Evolutionary conservation across 352 stramenopile species (phyloP).

Genomic region (Pythium aphanidermatum): DNA sequence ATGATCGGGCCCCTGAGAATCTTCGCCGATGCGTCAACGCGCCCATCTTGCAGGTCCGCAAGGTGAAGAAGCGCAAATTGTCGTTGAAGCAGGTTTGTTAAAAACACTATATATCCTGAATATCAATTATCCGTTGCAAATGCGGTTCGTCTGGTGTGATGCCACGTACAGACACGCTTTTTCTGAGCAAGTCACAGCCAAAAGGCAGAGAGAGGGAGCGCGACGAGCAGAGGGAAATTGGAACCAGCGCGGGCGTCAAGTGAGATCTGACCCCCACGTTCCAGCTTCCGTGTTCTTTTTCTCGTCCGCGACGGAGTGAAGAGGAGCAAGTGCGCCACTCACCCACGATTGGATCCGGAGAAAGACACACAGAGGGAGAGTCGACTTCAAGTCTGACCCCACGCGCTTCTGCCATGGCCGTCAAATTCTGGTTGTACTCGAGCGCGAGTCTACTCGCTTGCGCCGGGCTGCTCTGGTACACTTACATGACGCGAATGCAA

Average conservation of each 20-base stretch:
- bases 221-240: slow-evolving; percentile 3
- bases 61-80: slow-evolving; percentile 25
- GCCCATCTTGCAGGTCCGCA: slow-evolving; percentile 22
- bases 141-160: no score
- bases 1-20: not conserved
- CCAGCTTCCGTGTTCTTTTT: no score
- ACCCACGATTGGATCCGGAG: not conserved
- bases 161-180: slow-evolving; percentile 13
- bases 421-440: slow-evolving; percentile 89
- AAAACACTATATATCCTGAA: slow-evolving; percentile 5
- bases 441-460: slow-evolving; percentile 79
- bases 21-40: slow-evolving; percentile 5
- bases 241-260: no score
- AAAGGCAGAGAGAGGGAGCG: slow-evolving; percentile 1
- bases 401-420: slow-evolving; percentile 14
- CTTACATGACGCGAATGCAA: slow-evolving; percentile 91
- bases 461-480: slow-evolving; percentile 87
- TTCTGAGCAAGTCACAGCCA: not conserved
- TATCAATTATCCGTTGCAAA: no score
- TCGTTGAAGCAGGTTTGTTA: slow-evolving; percentile 15
- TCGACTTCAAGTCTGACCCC: not conserved
- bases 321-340: not conserved
- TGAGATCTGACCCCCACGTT: no score
- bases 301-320: not conserved
- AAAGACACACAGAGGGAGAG: slow-evolving; percentile 9